Evolutionary conservation across 805 yeast genomes (phyloP).

Genomic region (Pichia membranifaciens): DNA sequence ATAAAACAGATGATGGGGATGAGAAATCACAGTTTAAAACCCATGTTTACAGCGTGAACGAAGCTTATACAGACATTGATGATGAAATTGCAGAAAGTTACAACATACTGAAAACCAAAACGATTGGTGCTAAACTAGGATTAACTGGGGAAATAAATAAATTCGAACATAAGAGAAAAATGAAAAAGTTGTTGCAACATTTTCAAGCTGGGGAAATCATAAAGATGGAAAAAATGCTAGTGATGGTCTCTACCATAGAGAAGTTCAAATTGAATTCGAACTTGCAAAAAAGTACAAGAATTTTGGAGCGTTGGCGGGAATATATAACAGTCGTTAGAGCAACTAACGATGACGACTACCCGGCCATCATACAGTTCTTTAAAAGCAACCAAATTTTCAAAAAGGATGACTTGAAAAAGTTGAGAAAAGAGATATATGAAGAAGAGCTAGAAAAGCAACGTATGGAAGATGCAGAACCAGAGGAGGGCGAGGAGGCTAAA

Average conservation of each 20-base stretch:
- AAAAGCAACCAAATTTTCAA: slow-evolving; percentile 35
- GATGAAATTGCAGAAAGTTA: slow-evolving; percentile 10
- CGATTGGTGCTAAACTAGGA: slow-evolving; percentile 9
- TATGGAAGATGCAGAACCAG: background rate
- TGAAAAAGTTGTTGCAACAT: slow-evolving; percentile 27
- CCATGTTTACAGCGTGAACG: background rate
- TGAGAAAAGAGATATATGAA: slow-evolving; percentile 2
- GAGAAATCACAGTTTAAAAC: background rate
- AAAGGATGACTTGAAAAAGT: slow-evolving; percentile 12
- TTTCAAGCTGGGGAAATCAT: slow-evolving; percentile 57
- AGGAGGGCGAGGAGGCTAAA: background rate
- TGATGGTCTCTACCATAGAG: slow-evolving; percentile 40
- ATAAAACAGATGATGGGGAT: slow-evolving; percentile 8
- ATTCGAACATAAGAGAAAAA: slow-evolving; percentile 17
- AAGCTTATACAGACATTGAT: slow-evolving; percentile 1
- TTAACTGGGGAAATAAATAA: slow-evolving; percentile 14
- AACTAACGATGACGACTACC: slow-evolving; percentile 45
- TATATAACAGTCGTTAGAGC: slow-evolving; percentile 65
- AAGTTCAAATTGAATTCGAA: slow-evolving; percentile 11
- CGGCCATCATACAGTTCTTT: slow-evolving; percentile 61
- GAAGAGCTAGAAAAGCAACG: slow-evolving; percentile 3
- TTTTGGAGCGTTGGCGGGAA: slow-evolving; percentile 74
- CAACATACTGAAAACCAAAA: slow-evolving; percentile 8
- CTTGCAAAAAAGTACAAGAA: slow-evolving; percentile 35
- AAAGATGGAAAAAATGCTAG: slow-evolving; percentile 62